phyloP scores from a whole-genome alignment of 73 alveolate genomes.

The Vitrella brassicaformis region DNA sequence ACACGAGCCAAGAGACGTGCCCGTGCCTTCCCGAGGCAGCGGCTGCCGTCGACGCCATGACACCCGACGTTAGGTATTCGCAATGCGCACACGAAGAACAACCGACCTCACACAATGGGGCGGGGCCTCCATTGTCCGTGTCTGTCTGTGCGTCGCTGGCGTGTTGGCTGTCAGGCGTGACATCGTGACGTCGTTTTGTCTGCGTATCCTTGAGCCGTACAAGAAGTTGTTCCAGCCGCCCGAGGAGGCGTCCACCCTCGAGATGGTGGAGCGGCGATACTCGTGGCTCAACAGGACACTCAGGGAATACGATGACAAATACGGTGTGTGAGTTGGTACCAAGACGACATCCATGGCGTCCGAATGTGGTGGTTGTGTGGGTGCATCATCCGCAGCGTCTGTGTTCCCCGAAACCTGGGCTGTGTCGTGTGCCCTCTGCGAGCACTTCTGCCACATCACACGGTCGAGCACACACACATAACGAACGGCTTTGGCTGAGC shows the following conservation, averaged over 20 bases:
- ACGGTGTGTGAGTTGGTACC: slow-evolving; percentile 57
- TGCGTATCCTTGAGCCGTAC: slow-evolving; percentile 70
- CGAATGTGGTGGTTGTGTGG: no score
- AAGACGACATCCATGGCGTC: no score
- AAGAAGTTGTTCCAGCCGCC: slow-evolving; percentile 67
- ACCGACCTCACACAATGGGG: no score
- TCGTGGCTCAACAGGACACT: slow-evolving; percentile 79
- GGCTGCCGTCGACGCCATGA: no score
- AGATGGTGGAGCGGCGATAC: slow-evolving; percentile 72
- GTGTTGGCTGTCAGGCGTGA: slow-evolving; percentile 17
- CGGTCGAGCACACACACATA: slow-evolving; percentile 18
- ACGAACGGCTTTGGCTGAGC: not conserved
- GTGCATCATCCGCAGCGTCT: no score
- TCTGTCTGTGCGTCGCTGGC: not conserved
- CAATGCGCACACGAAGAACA: no score
- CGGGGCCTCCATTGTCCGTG: not conserved
- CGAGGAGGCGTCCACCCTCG: slow-evolving; percentile 62
- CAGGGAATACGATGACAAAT: slow-evolving; percentile 72
- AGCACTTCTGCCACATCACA: slow-evolving; percentile 80
- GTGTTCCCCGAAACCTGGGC: slow-evolving; percentile 86
- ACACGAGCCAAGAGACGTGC: no score
- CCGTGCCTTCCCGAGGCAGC: no score
- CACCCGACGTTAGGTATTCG: no score
- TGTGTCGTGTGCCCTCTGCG: slow-evolving; percentile 65
- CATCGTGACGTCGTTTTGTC: slow-evolving; percentile 69